phyloP scores from a whole-genome alignment of 805 yeast genomes.

The Lachancea meyersii region DNA sequence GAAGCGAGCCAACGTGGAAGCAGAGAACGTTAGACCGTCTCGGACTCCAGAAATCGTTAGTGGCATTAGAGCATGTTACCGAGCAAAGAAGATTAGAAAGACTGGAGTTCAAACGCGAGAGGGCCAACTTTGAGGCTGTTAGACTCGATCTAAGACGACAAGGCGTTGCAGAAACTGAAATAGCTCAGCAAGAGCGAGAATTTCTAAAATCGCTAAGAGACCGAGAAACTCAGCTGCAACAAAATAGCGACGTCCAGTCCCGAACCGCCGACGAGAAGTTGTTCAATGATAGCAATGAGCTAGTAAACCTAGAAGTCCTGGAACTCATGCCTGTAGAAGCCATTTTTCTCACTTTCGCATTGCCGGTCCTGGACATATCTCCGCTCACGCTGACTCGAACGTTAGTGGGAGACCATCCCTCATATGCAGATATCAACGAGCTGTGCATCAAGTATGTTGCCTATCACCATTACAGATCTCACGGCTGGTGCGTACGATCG shows the following conservation, averaged over 20 bases:
- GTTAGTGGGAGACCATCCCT: constrained; percentile 12
- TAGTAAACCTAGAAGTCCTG: constrained; percentile 33
- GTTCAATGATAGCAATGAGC: constrained; percentile 27
- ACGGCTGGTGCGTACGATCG: constrained; percentile 91
- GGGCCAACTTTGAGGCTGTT: constrained; percentile 53
- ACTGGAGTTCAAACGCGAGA: constrained; percentile 58
- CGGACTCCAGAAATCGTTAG: constrained; percentile 29
- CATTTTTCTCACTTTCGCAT: constrained; percentile 56
- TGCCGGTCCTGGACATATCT: constrained; percentile 42
- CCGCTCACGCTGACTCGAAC: constrained; percentile 16
- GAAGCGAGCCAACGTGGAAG: constrained; percentile 91
- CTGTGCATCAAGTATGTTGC: constrained; percentile 58
- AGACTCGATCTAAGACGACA: constrained; percentile 38
- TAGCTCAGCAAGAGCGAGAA: constrained; percentile 31
- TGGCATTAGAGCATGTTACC: constrained; percentile 73
- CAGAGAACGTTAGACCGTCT: constrained; percentile 54
- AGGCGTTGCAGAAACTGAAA: constrained; percentile 31
- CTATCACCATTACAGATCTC: constrained; percentile 79
- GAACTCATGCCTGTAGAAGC: constrained; percentile 75
- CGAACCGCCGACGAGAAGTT: constrained; percentile 36
- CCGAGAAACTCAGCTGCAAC: constrained; percentile 19
- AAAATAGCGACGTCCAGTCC: constrained; percentile 9
- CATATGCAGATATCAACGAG: constrained; percentile 27
- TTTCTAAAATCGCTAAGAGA: constrained; percentile 30
- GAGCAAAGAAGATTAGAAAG: constrained; percentile 65